Percentiles rank a stretch among this genome's conserved stretches.
These are phyloP conservation scores for Casuarina glauca DNA, from an alignment of 306 rosid species.

Conservation along the genomic window DNA sequence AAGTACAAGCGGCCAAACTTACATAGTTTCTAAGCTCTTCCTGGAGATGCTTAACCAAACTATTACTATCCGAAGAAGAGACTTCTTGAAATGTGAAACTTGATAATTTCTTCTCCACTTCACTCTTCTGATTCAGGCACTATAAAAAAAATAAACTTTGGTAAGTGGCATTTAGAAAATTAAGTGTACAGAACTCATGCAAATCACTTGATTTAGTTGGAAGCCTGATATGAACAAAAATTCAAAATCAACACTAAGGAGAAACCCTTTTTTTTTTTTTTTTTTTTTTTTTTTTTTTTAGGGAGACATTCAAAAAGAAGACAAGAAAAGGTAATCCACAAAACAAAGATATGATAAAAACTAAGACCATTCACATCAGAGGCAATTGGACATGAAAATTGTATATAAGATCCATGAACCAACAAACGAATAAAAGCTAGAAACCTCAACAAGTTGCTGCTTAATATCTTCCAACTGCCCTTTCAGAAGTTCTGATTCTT, in stretches of 20 bases:
- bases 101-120: constrained; percentile 71
- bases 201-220: not conserved
- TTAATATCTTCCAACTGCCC: constrained; percentile 66
- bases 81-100: constrained; percentile 60
- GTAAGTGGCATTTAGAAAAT: not conserved
- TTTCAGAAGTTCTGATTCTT: constrained; percentile 63
- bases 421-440: constrained; percentile 19
- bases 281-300: not conserved
- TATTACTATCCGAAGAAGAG: constrained; percentile 40
- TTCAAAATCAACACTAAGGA: constrained; percentile 13
- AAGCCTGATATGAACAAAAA: constrained; percentile 14
- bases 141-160: constrained; percentile 40
- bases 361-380: not conserved
- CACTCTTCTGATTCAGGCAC: constrained; percentile 79
- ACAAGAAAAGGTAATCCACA: constrained; percentile 11
- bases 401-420: constrained; percentile 10
- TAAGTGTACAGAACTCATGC: constrained; percentile 2
- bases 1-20: constrained; percentile 34
- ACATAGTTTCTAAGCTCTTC: constrained; percentile 84
- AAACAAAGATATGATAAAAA: not conserved
- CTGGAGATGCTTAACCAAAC: constrained; percentile 76
- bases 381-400: not conserved
- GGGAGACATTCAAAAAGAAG: constrained; percentile 7
- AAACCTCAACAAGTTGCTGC: constrained; percentile 74
- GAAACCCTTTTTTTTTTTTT: constrained; percentile 8